phyloP scores from a whole-genome alignment of 2,329 filamentous ascomycete genomes.

The Venturiaceae sp. region DNA sequence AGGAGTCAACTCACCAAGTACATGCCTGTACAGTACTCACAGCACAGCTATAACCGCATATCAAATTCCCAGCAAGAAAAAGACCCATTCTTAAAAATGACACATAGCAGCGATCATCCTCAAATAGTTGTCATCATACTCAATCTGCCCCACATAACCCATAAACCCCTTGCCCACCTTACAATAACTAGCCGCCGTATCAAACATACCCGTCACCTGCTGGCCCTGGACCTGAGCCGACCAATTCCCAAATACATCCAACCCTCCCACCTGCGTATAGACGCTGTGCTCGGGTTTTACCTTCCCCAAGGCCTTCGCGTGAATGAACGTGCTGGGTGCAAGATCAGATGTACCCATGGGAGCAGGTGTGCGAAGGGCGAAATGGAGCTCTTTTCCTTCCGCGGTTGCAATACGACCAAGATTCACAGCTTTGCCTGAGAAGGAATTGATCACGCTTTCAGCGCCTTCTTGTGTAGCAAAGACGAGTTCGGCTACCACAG shows the following conservation, averaged over 20 bases:
- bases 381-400: slow-evolving; percentile 3
- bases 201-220: background rate
- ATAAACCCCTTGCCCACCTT: slow-evolving; percentile 7
- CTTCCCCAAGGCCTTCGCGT: slow-evolving; percentile 1
- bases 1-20: background rate
- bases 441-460: slow-evolving; percentile 4
- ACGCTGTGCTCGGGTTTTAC: slow-evolving; percentile 3
- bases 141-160: slow-evolving; percentile 5
- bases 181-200: background rate
- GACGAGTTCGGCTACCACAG: slow-evolving; percentile 4
- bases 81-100: background rate
- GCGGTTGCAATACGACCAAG: slow-evolving; percentile 5
- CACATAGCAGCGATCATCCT: slow-evolving; percentile 6
- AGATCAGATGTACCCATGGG: slow-evolving; percentile 5
- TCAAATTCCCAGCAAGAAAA: background rate
- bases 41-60: background rate
- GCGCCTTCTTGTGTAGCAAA: slow-evolving; percentile 6
- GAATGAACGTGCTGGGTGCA: background rate
- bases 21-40: background rate
- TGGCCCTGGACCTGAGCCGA: background rate
- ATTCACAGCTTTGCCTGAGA: slow-evolving; percentile 4
- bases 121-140: slow-evolving; percentile 8
- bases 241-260: background rate
- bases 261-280: background rate
- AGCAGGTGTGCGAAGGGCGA: background rate